A percentile compares a stretch with the other conserved stretches of the same genome.
Conservation (phyloP, 441 rosid genomes). For the Francoa sonchifolia region DNA sequence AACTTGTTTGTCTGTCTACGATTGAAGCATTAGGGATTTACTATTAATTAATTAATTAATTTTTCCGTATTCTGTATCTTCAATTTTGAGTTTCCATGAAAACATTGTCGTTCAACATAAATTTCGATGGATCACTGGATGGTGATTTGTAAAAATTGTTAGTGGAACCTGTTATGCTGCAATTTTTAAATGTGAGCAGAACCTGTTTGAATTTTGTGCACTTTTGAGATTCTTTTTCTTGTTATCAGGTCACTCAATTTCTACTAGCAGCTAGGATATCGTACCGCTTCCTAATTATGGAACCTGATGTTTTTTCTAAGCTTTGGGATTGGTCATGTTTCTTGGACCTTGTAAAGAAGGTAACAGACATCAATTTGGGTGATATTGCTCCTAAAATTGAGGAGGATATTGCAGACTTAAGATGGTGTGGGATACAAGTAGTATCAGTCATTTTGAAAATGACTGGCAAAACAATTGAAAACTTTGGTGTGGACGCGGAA, state of each 20-base stretch:
- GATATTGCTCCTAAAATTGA: slow-evolving; percentile 14
- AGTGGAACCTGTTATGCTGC: too few species aligned
- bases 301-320: slow-evolving; percentile 55
- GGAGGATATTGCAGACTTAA: slow-evolving; percentile 37
- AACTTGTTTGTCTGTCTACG: too few species aligned
- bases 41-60: too few species aligned
- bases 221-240: slow-evolving; percentile 1
- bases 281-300: slow-evolving; percentile 51
- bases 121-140: too few species aligned
- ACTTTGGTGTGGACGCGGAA: slow-evolving; percentile 39
- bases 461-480: slow-evolving; percentile 34
- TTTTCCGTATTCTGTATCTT: too few species aligned
- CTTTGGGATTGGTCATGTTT: slow-evolving; percentile 95
- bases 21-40: too few species aligned
- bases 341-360: slow-evolving; percentile 43
- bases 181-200: too few species aligned
- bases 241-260: slow-evolving; percentile 36
- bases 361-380: slow-evolving; percentile 13
- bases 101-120: too few species aligned
- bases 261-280: slow-evolving; percentile 46
- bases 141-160: too few species aligned
- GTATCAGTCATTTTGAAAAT: slow-evolving; percentile 40
- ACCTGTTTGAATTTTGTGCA: neutral
- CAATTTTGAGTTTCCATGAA: too few species aligned
- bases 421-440: slow-evolving; percentile 69